Evolutionary conservation across 345 rosid genomes (phyloP).

Genomic region (Physaria fendleri): DNA sequence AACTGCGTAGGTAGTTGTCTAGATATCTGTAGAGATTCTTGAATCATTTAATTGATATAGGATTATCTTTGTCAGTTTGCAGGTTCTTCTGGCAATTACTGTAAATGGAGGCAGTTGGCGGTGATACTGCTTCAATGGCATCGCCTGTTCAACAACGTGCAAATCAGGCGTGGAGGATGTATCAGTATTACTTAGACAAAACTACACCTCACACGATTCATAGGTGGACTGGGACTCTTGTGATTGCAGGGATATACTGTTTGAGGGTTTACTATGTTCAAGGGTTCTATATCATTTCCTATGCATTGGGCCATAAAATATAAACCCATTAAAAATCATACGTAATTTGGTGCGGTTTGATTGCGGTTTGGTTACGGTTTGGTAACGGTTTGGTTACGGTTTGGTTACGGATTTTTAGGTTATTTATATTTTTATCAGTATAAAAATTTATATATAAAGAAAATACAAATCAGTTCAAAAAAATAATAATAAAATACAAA

Average conservation of each 20-base stretch:
- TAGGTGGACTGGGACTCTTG: slow-evolving; percentile 75
- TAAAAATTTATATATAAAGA: too few species aligned
- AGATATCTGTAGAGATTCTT: not conserved
- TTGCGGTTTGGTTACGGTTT: too few species aligned
- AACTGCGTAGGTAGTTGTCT: not conserved
- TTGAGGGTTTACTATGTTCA: slow-evolving; percentile 58
- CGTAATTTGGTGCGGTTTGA: too few species aligned
- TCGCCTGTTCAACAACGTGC: slow-evolving; percentile 58
- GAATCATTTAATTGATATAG: not conserved
- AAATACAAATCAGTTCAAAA: too few species aligned
- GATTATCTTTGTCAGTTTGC: slow-evolving; percentile 19
- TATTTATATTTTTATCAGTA: too few species aligned
- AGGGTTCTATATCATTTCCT: slow-evolving; percentile 74
- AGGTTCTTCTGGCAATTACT: slow-evolving; percentile 28
- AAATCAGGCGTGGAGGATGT: slow-evolving; percentile 57
- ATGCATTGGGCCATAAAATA: slow-evolving; percentile 88
- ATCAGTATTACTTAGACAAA: slow-evolving; percentile 78
- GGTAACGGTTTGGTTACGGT: too few species aligned
- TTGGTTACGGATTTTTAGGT: too few species aligned
- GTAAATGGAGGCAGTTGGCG: slow-evolving; percentile 67
- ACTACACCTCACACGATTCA: slow-evolving; percentile 59
- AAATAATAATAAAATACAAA: too few species aligned
- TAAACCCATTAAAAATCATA: too few species aligned
- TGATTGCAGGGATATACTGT: slow-evolving; percentile 40
- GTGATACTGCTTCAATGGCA: slow-evolving; percentile 40